A percentile compares a stretch with the other conserved stretches of the same genome.
Evolutionary conservation across 78 protist species (phyloP).

Genomic region (slime mould (Dictyostelium discoideum)): dicty_2.7 NC_007090.3:756001-756500

Average conservation of each 20-base stretch:
- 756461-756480: conserved; percentile 59
- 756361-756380: conserved; percentile 43
- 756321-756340: conserved; percentile 68
- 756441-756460: conserved; percentile 10
- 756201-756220: conserved; percentile 63
- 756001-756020: conserved; percentile 38
- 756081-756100: conserved; percentile 73
- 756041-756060: conserved; percentile 55
- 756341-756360: conserved; percentile 60
- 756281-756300: conserved; percentile 81
- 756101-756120: conserved; percentile 70
- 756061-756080: conserved; percentile 70
- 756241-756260: conserved; percentile 83
- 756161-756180: conserved; percentile 25
- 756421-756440: conserved; percentile 36
- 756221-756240: conserved; percentile 53
- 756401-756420: background rate
- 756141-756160: conserved; percentile 71
- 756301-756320: conserved; percentile 78
- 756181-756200: conserved; percentile 55
- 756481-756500: conserved; percentile 47
- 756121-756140: conserved; percentile 78
- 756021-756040: conserved; percentile 57
- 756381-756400: conserved; percentile 64
- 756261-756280: conserved; percentile 70